phyloP scores from a whole-genome alignment of 352 stramenopile genomes.

The Pythium chondricola region DNA sequence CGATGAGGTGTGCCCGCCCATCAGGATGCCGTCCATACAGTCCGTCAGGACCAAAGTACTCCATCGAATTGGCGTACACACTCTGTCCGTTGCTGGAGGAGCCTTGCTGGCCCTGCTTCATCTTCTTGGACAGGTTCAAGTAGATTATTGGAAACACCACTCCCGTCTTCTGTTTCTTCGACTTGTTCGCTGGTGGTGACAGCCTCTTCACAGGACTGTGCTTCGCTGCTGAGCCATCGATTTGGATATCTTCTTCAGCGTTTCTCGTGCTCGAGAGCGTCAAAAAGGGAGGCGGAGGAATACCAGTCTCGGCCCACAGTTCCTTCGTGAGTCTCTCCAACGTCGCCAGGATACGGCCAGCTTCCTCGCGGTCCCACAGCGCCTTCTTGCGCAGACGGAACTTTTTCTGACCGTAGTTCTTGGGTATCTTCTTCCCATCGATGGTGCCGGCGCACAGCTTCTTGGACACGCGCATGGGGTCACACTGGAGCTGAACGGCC shows the following conservation, averaged over 20 bases:
- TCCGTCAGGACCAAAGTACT: slow-evolving; percentile 5
- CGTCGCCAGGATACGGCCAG: slow-evolving; percentile 27
- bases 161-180: slow-evolving; percentile 42
- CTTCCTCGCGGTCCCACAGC: slow-evolving; percentile 45
- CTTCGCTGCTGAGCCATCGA: not conserved
- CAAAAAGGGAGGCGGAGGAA: slow-evolving; percentile 41
- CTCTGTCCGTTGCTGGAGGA: not conserved
- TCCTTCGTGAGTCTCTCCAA: slow-evolving; percentile 47
- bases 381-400: slow-evolving; percentile 62
- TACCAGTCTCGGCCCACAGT: slow-evolving; percentile 50
- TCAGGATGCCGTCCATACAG: slow-evolving; percentile 12
- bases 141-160: slow-evolving; percentile 73
- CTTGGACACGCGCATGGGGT: slow-evolving; percentile 80
- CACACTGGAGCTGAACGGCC: slow-evolving; percentile 69
- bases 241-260: slow-evolving; percentile 20
- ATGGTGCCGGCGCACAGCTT: slow-evolving; percentile 69
- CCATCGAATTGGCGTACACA: slow-evolving; percentile 6
- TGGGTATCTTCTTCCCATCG: slow-evolving; percentile 59
- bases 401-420: slow-evolving; percentile 79
- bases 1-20: slow-evolving; percentile 6
- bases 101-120: slow-evolving; percentile 24
- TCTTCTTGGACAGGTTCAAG: slow-evolving; percentile 70
- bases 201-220: slow-evolving; percentile 21
- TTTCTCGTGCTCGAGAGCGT: slow-evolving; percentile 65
- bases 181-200: slow-evolving; percentile 27